Conservation (phyloP, 2,329 filamentous ascomycete genomes). For the Onygenales sp. region DNA sequence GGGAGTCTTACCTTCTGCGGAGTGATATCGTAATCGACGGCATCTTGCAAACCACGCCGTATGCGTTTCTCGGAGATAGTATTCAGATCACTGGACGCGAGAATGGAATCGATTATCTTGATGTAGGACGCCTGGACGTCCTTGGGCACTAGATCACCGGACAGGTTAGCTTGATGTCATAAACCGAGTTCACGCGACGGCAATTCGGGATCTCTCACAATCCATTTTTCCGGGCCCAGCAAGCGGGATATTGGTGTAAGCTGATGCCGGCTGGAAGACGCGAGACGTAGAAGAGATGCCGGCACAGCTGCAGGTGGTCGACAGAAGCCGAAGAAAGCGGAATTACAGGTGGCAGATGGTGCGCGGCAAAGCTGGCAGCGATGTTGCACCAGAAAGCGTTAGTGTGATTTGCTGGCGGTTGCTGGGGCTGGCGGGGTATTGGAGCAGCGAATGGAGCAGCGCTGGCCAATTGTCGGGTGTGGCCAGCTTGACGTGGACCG, state of each 20-base stretch:
- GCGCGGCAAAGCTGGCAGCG: conserved; percentile 1
- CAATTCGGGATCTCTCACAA: conserved; percentile 1
- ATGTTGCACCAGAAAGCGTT: conserved; percentile 2
- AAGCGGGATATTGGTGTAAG: background rate
- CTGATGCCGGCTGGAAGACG: conserved; percentile 2
- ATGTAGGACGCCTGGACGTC: conserved; percentile 43
- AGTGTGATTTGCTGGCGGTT: conserved; percentile 25
- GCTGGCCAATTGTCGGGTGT: background rate
- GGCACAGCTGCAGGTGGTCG: background rate
- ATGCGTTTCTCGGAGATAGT: conserved; percentile 58
- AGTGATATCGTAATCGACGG: conserved; percentile 51
- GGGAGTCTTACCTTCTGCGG: conserved; percentile 46
- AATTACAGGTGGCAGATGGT: background rate
- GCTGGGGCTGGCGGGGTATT: conserved; percentile 28
- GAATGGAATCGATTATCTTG: conserved; percentile 53
- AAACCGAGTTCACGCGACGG: background rate
- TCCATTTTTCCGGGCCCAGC: background rate
- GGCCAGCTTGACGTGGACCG: background rate
- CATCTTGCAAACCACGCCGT: conserved; percentile 52
- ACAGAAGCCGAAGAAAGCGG: background rate
- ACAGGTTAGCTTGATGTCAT: conserved; percentile 8
- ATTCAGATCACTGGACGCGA: conserved; percentile 50
- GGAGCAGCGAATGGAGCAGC: background rate
- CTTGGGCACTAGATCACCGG: conserved; percentile 33
- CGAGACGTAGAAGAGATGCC: conserved; percentile 6